phyloP scores from a whole-genome alignment of 352 stramenopile genomes.

The Peronospora farinosa region DNA sequence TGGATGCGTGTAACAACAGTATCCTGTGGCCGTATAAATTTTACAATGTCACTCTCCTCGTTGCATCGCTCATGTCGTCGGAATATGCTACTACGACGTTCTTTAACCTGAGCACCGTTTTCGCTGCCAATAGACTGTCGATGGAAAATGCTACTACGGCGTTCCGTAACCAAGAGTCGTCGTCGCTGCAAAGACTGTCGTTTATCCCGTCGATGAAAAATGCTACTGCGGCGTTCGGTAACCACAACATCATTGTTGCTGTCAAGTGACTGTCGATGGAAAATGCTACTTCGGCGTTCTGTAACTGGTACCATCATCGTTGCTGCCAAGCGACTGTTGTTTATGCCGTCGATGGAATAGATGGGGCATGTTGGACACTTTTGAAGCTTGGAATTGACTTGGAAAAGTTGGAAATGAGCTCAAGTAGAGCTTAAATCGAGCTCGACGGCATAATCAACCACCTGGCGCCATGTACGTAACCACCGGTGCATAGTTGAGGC shows the following conservation, averaged over 20 bases:
- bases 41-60: conserved; percentile 18
- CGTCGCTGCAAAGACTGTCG: not conserved
- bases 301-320: conserved; percentile 17
- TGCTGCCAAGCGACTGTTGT: conserved; percentile 11
- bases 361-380: conserved; percentile 22
- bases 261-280: conserved; percentile 15
- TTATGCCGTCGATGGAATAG: conserved; percentile 30
- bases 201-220: conserved; percentile 29
- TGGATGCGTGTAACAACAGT: conserved; percentile 34
- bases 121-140: conserved; percentile 4
- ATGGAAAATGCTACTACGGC: too few species aligned
- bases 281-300: conserved; percentile 25
- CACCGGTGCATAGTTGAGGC: conserved; percentile 16
- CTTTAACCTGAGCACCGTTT: conserved; percentile 17
- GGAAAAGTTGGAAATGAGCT: conserved; percentile 23
- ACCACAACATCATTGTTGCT: conserved; percentile 13
- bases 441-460: not conserved
- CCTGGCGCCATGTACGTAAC: conserved; percentile 10
- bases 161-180: too few species aligned
- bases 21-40: conserved; percentile 34
- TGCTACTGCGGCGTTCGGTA: conserved; percentile 24
- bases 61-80: conserved; percentile 11
- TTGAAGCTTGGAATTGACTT: conserved; percentile 4
- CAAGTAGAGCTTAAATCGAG: too few species aligned
- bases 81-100: conserved; percentile 29